Conservation (phyloP, 1,284 basidiomycete genomes). For the Mycena sp. region DNA sequence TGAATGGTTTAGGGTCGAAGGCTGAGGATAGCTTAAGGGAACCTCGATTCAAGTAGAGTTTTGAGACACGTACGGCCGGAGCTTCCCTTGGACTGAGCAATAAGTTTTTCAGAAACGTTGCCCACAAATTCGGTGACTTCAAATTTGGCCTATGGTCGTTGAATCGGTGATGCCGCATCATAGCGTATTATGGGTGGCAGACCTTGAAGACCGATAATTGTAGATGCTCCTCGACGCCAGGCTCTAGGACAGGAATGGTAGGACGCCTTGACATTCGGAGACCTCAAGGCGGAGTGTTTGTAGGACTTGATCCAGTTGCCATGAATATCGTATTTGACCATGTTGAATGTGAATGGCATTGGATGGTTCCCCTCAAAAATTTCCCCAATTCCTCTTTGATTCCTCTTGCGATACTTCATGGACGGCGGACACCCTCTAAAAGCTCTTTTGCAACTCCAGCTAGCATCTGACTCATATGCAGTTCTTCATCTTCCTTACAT, state of each 20-base stretch:
- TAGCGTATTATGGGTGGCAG: slow-evolving; percentile 1
- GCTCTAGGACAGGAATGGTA: slow-evolving; percentile 51
- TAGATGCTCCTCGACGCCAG: slow-evolving; percentile 66
- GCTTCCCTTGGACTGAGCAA: slow-evolving; percentile 82
- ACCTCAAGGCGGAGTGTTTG: too few relatives aligned
- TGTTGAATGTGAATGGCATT: background rate
- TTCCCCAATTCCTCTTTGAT: too few relatives aligned
- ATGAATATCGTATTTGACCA: slow-evolving; percentile 1
- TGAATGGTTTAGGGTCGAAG: slow-evolving; percentile 94
- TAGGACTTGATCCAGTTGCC: background rate
- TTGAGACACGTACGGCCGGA: slow-evolving; percentile 71
- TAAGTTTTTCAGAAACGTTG: slow-evolving; percentile 86
- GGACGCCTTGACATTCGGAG: slow-evolving; percentile 40
- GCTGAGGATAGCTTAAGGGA: slow-evolving; percentile 50
- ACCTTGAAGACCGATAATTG: slow-evolving; percentile 77
- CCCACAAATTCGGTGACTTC: slow-evolving; percentile 92
- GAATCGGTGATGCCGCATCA: slow-evolving; percentile 5
- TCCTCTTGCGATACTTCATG: background rate
- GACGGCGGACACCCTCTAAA: slow-evolving; percentile 60
- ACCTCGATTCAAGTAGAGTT: too few relatives aligned
- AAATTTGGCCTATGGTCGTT: slow-evolving; percentile 79
- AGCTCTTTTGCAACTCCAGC: slow-evolving; percentile 71
- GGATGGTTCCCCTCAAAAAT: background rate
- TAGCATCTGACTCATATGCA: slow-evolving; percentile 72
- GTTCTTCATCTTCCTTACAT: slow-evolving; percentile 66